phyloP scores from a whole-genome alignment of 331 rosid genomes.

The Rhamnella rubrinervis region DNA sequence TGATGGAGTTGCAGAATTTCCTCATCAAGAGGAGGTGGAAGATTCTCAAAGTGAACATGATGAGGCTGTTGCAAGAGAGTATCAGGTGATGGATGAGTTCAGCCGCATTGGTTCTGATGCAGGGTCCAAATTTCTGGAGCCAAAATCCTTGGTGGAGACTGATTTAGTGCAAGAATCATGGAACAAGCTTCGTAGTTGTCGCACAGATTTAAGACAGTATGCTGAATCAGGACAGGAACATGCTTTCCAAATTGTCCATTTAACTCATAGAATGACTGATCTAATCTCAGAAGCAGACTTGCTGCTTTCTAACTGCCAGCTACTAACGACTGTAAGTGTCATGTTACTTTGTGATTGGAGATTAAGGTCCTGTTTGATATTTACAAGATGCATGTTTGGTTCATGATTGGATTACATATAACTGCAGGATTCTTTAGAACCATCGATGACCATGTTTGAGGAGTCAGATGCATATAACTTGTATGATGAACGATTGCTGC shows the following conservation, averaged over 20 bases:
- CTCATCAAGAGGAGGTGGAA: slow-evolving; percentile 33
- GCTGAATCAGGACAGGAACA: slow-evolving; percentile 42
- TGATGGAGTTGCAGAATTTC: slow-evolving; percentile 26
- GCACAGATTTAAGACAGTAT: slow-evolving; percentile 50
- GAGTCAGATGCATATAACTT: slow-evolving; percentile 45
- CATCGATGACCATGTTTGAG: slow-evolving; percentile 31
- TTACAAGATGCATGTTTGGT: neutral
- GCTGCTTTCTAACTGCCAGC: slow-evolving; percentile 42
- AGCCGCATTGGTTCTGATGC: slow-evolving; percentile 53
- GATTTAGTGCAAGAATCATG: slow-evolving; percentile 61
- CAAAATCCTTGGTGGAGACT: slow-evolving; percentile 27
- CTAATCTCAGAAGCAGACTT: slow-evolving; percentile 78
- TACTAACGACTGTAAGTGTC: slow-evolving; percentile 41
- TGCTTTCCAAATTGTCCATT: slow-evolving; percentile 47
- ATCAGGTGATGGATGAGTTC: slow-evolving; percentile 78
- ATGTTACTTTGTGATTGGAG: slow-evolving; percentile 16
- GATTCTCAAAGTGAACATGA: slow-evolving; percentile 40
- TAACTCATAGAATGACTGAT: slow-evolving; percentile 56
- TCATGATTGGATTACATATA: slow-evolving; percentile 24
- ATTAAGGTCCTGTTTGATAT: slow-evolving; percentile 12
- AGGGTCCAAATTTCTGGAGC: slow-evolving; percentile 28
- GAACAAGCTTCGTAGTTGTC: slow-evolving; percentile 54
- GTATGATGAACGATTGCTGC: slow-evolving; percentile 41
- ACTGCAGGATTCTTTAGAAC: slow-evolving; percentile 59
- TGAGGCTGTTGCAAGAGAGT: slow-evolving; percentile 31